Conservation (phyloP, 148 eudicot species). For the Rhododendron henanense region DNA sequence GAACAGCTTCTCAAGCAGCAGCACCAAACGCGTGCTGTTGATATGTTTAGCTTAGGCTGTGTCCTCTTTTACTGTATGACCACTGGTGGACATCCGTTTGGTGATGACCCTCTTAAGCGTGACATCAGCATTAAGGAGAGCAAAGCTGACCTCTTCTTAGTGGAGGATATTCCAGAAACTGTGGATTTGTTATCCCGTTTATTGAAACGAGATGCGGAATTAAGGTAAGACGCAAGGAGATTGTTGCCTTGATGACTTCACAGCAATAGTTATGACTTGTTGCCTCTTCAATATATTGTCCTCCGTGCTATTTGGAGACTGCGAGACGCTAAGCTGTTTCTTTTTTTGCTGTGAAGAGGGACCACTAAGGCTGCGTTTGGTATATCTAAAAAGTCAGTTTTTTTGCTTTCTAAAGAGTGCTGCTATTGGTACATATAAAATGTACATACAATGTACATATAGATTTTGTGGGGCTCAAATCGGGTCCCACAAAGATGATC, state of each 20-base stretch:
- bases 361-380: background rate
- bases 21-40: constrained; percentile 68
- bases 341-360: background rate
- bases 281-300: background rate
- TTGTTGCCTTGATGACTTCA: background rate
- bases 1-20: constrained; percentile 78
- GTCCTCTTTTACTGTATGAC: constrained; percentile 78
- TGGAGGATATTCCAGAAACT: constrained; percentile 82
- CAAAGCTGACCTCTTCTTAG: constrained; percentile 53
- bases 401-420: background rate
- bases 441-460: too few relatives aligned
- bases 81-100: constrained; percentile 86
- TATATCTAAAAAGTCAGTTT: background rate
- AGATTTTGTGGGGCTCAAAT: too few relatives aligned
- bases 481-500: too few relatives aligned
- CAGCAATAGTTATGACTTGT: background rate
- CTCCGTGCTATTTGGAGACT: background rate
- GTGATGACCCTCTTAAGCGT: constrained; percentile 53
- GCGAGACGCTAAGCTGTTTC: background rate
- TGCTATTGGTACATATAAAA: too few relatives aligned
- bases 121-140: constrained; percentile 58
- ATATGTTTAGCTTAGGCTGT: constrained; percentile 76
- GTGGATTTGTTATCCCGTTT: constrained; percentile 56
- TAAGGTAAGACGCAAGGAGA: constrained; percentile 48
- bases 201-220: constrained; percentile 49